Conservation (phyloP, 345 rosid genomes). For the Murraya paniculata region DNA sequence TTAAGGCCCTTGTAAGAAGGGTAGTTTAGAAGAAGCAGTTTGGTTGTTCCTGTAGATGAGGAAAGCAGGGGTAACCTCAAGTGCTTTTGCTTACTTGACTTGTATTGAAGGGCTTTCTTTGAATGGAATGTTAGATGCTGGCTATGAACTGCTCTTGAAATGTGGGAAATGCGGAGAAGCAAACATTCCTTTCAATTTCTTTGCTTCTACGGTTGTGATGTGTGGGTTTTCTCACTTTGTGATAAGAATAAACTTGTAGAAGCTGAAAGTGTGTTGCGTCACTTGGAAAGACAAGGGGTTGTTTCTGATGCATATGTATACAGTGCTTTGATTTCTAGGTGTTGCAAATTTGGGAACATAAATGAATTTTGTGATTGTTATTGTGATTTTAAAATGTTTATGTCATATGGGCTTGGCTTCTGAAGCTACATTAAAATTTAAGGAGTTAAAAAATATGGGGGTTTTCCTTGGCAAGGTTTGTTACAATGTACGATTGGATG, state of each 20-base stretch:
- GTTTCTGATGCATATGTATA: slow-evolving; percentile 43
- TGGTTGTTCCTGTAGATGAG: slow-evolving; percentile 45
- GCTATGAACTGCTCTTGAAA: slow-evolving; percentile 32
- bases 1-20: slow-evolving; percentile 65
- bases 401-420: slow-evolving; percentile 38
- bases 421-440: slow-evolving; percentile 38
- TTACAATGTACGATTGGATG: slow-evolving; percentile 48
- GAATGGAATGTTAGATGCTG: slow-evolving; percentile 39
- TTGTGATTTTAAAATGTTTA: slow-evolving; percentile 55
- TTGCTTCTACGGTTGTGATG: slow-evolving; percentile 45
- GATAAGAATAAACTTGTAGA: slow-evolving; percentile 51
- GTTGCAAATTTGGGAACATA: slow-evolving; percentile 44
- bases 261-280: slow-evolving; percentile 44
- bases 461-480: slow-evolving; percentile 56
- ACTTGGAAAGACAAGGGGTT: slow-evolving; percentile 49
- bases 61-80: slow-evolving; percentile 36
- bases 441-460: slow-evolving; percentile 32
- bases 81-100: slow-evolving; percentile 45
- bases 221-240: slow-evolving; percentile 62
- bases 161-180: slow-evolving; percentile 18
- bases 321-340: slow-evolving; percentile 41
- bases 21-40: slow-evolving; percentile 44
- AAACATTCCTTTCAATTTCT: slow-evolving; percentile 33
- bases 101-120: slow-evolving; percentile 67
- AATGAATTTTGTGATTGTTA: slow-evolving; percentile 48